Evolutionary conservation across 352 stramenopile genomes (phyloP).

Genomic region (Pythium folliculosum): DNA sequence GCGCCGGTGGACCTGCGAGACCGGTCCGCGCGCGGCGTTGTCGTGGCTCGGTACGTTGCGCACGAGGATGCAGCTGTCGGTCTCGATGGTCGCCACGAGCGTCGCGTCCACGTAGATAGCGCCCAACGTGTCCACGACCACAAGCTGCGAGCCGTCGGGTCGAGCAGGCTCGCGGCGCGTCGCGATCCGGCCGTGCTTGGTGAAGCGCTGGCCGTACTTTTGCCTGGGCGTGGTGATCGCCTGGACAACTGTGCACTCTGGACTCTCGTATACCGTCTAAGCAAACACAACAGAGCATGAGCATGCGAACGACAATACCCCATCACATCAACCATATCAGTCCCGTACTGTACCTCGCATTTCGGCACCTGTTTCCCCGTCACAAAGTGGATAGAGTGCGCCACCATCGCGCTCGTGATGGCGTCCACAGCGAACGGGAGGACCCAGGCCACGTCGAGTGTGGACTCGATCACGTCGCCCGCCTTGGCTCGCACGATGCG

Average conservation of each 20-base stretch:
- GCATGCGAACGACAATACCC: too few species aligned
- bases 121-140: neutral
- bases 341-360: too few species aligned
- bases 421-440: neutral
- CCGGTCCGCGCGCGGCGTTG: neutral
- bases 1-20: neutral
- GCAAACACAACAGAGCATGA: too few species aligned
- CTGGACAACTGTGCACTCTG: neutral
- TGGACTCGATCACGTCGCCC: neutral
- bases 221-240: neutral
- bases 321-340: too few species aligned
- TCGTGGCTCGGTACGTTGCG: neutral
- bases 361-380: neutral
- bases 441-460: neutral
- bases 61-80: neutral
- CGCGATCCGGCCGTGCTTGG: neutral
- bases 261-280: neutral
- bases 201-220: neutral
- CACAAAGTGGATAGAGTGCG: neutral
- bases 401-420: neutral
- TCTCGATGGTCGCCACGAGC: neutral
- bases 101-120: neutral
- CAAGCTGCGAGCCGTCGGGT: neutral
- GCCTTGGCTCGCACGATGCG: neutral
- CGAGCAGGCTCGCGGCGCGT: neutral